A percentile compares a stretch with the other conserved stretches of the same genome.
phyloP scores from a whole-genome alignment of 2,329 filamentous ascomycete genomes.

The Fusarium pseudocircinatum region DNA sequence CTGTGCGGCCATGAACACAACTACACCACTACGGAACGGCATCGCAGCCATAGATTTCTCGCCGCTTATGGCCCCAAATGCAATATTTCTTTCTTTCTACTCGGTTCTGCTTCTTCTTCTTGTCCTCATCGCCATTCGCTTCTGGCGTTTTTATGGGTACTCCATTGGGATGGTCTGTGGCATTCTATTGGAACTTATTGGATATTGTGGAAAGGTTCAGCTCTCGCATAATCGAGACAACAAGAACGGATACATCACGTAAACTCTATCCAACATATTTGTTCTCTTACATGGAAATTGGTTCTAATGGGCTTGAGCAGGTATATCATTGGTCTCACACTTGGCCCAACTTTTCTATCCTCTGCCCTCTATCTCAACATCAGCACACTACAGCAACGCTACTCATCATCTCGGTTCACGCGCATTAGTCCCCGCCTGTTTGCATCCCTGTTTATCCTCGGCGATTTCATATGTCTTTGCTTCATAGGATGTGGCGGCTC shows the following conservation, averaged over 20 bases:
- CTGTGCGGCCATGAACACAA: neutral
- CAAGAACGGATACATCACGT: neutral
- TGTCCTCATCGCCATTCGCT: neutral
- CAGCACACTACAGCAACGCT: neutral
- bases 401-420: neutral
- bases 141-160: neutral
- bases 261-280: too few species aligned
- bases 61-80: neutral
- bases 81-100: neutral
- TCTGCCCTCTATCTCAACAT: neutral
- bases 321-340: neutral
- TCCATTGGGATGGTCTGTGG: neutral
- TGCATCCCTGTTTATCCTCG: neutral
- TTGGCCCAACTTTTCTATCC: neutral
- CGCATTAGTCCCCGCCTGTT: neutral
- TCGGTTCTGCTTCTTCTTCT: neutral
- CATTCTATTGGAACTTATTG: neutral
- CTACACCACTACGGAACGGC: neutral
- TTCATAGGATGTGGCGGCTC: neutral
- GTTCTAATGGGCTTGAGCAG: neutral
- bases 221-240: neutral
- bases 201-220: neutral
- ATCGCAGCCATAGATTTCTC: neutral
- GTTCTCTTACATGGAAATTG: too few species aligned
- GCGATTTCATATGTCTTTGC: neutral